Conservation (phyloP, 1,284 basidiomycete species). For the Heliocybe sulcata region DNA sequence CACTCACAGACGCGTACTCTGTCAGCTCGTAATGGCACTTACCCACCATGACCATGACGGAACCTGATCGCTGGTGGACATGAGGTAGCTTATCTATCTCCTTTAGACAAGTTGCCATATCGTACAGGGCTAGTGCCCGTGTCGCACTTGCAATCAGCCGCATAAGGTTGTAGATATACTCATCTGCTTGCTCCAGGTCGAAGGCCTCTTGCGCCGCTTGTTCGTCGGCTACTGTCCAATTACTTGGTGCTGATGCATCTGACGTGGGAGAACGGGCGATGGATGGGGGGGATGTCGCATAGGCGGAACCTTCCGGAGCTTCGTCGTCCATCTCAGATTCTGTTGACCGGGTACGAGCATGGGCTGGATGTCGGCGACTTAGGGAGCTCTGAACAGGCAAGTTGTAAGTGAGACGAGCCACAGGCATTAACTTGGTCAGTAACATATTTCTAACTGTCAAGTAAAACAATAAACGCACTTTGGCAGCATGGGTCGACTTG, state of each 20-base stretch:
- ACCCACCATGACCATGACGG: constrained; percentile 77
- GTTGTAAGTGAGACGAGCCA: constrained; percentile 18
- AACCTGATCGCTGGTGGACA: constrained; percentile 67
- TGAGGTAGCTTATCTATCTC: constrained; percentile 75
- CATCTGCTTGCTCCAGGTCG: constrained; percentile 67
- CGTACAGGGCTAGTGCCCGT: constrained; percentile 66
- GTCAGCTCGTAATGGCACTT: constrained; percentile 83
- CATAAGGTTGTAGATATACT: constrained; percentile 77
- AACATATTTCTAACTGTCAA: neutral
- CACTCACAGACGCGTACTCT: constrained; percentile 79
- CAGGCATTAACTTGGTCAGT: too few relatives aligned
- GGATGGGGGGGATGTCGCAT: constrained; percentile 57
- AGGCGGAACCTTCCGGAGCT: constrained; percentile 32
- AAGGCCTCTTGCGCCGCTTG: constrained; percentile 65
- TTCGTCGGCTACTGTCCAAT: constrained; percentile 54
- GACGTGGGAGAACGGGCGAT: constrained; percentile 51
- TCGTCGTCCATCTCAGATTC: constrained; percentile 68
- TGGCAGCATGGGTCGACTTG: constrained; percentile 34
- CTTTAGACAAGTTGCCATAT: constrained; percentile 65
- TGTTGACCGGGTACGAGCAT: constrained; percentile 46
- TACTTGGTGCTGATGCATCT: constrained; percentile 47
- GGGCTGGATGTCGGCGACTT: constrained; percentile 50
- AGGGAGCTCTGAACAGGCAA: constrained; percentile 21
- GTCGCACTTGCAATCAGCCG: constrained; percentile 76
- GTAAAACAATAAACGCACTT: constrained; percentile 19